These are phyloP conservation scores for Physcomitrellopsis africana DNA, from an alignment of 225 moss, liverwort and hornwort genomes.

Conservation along the genomic window DNA sequence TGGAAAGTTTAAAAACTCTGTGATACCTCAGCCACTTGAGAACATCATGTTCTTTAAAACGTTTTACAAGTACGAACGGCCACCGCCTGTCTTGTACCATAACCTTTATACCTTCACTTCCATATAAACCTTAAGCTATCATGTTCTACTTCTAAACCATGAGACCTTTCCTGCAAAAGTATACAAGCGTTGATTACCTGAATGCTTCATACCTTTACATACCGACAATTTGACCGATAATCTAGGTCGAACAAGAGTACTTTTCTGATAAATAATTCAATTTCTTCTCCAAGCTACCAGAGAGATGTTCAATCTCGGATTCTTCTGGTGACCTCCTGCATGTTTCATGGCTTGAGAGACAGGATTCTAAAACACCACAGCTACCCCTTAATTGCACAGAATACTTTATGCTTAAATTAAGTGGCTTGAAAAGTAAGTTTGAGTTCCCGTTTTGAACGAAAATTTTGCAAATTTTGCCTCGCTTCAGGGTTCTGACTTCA, in stretches of 20 bases:
- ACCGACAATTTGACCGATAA: not conserved
- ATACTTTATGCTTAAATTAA: not conserved
- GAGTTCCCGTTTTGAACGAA: not conserved
- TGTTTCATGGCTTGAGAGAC: not conserved
- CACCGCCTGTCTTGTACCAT: not conserved
- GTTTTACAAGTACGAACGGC: too few relatives aligned
- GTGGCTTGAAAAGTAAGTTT: not conserved
- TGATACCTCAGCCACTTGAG: too few relatives aligned
- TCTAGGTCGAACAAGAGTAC: not conserved
- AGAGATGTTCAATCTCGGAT: conserved; percentile 10
- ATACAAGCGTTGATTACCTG: not conserved
- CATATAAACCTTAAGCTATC: not conserved
- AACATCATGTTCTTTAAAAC: too few relatives aligned
- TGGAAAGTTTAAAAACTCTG: too few relatives aligned
- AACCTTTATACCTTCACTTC: not conserved
- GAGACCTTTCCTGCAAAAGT: conserved; percentile 2
- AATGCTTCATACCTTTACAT: conserved; percentile 15
- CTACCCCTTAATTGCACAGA: not conserved
- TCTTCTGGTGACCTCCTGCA: conserved; percentile 26
- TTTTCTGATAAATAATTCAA: not conserved
- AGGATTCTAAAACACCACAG: not conserved
- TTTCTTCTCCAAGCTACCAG: conserved; percentile 13
- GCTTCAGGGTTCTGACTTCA: not conserved
- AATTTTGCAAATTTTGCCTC: not conserved
- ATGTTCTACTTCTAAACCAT: not conserved